Evolutionary conservation across 148 eudicot species (phyloP), one percentile per base, ranked within the genome.

Genomic region (Arbutus unedo): DNA sequence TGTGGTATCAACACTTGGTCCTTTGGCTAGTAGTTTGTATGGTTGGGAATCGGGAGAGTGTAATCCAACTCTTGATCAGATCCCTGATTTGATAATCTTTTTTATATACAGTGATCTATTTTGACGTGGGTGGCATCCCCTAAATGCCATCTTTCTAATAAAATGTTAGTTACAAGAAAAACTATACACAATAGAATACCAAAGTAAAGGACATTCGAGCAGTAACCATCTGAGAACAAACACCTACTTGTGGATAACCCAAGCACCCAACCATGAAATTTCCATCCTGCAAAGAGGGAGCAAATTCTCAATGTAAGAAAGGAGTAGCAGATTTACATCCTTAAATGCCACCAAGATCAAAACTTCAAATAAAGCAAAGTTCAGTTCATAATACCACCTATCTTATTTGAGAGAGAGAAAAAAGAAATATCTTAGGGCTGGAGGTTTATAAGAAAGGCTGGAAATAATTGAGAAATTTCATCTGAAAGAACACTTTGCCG

Each of bases 251-350:
- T 75, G 99, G 99, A 90, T 54, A 97, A 47, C 94, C 98, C 87
- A 92, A 85, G 91, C 99, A 97, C 56, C 98, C 98, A 78, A 94
- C 95, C 98, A 97, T 97, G 88, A 94, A 97, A 72, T 90, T 94
- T 66, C 98, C 98, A 87, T 92, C 98, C 98, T 94, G 95, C 92
- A 87, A 64, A 83, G 13, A 83, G 80, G 57, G 71, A 71, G 81
- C 55, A 55, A 64, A 25, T 54, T 19, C 51, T 6, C 53, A 41
- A 49, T n/a, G 50, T 48, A 14, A 62, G 59, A 23, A 72, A n/a
- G 5, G 5, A 41, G 51, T 43, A 79, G 21, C 31, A 83, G 8
- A 71, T 44, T 48, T 71, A 78, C 79, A 75, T 25, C 75, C 79
- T 31, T 14, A 62, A 60, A 64, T 8, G 41, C 77, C 25, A 18